phyloP scores from a whole-genome alignment of 2,329 filamentous ascomycete species.

The Claviceps digitariae region DNA sequence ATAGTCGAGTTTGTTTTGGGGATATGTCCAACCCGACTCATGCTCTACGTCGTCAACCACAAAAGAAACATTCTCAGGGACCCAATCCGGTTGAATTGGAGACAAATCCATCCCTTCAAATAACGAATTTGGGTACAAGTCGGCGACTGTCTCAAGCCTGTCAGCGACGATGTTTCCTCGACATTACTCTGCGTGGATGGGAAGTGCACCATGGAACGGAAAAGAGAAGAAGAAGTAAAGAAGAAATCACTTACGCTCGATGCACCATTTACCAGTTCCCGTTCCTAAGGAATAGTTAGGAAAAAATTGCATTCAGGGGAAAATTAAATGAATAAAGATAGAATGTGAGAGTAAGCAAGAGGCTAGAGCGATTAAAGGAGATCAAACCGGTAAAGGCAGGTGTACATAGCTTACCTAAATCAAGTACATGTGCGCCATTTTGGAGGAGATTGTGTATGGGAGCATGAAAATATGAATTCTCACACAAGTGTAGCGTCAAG shows the following conservation, averaged over 20 bases:
- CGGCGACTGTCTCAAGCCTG: constrained; percentile 25
- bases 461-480: constrained; percentile 28
- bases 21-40: constrained; percentile 34
- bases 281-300: constrained; percentile 23
- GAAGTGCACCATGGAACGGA: no score
- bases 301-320: background rate
- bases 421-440: constrained; percentile 29
- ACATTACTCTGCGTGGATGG: background rate
- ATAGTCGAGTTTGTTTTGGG: constrained; percentile 31
- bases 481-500: constrained; percentile 25
- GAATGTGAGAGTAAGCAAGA: background rate
- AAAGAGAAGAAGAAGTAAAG: background rate
- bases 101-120: constrained; percentile 38
- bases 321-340: background rate
- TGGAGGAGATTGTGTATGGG: constrained; percentile 26
- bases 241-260: constrained; percentile 28
- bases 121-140: constrained; percentile 28
- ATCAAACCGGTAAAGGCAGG: constrained; percentile 2
- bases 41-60: constrained; percentile 39
- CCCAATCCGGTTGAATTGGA: constrained; percentile 37
- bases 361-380: background rate
- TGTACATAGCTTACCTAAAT: constrained; percentile 26
- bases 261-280: constrained; percentile 37
- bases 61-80: constrained; percentile 37
- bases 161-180: background rate